phyloP scores from a whole-genome alignment of 75 land plant genomes.

The Cryptomeria japonica region DNA sequence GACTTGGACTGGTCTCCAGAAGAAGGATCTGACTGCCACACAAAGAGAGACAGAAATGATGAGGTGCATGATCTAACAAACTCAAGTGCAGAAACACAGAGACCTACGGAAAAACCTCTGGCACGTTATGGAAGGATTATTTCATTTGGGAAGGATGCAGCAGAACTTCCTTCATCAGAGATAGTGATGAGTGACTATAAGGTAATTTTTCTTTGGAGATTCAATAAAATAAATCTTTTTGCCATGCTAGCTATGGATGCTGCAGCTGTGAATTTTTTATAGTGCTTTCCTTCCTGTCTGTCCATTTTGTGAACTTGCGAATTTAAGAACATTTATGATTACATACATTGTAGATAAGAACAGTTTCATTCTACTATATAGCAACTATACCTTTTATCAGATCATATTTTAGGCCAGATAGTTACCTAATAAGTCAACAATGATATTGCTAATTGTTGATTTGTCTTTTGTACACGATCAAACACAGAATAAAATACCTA shows the following conservation, averaged over 20 bases:
- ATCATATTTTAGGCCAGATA: neutral
- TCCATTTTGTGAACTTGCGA: neutral
- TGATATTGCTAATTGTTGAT: neutral
- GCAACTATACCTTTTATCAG: neutral
- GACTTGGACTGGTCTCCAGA: slow-evolving; percentile 92
- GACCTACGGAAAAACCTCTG: neutral
- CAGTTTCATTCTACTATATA: neutral
- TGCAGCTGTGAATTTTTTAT: neutral
- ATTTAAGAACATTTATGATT: slow-evolving; percentile 9
- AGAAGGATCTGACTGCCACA: slow-evolving; percentile 61
- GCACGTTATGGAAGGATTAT: slow-evolving; percentile 84
- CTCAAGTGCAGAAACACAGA: neutral
- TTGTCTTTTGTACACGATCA: no score
- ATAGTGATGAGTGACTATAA: slow-evolving; percentile 63
- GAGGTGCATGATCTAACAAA: slow-evolving; percentile 13
- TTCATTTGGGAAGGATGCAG: slow-evolving; percentile 94
- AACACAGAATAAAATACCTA: no score
- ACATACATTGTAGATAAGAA: neutral
- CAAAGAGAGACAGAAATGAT: slow-evolving; percentile 43
- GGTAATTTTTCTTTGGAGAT: slow-evolving; percentile 52
- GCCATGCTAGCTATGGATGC: neutral
- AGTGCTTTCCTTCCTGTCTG: neutral
- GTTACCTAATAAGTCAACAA: neutral
- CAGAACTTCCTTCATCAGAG: slow-evolving; percentile 48
- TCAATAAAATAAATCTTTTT: neutral